phyloP scores from a whole-genome alignment of 257 asterid genomes.

The Nicotiana attenuata region DNA sequence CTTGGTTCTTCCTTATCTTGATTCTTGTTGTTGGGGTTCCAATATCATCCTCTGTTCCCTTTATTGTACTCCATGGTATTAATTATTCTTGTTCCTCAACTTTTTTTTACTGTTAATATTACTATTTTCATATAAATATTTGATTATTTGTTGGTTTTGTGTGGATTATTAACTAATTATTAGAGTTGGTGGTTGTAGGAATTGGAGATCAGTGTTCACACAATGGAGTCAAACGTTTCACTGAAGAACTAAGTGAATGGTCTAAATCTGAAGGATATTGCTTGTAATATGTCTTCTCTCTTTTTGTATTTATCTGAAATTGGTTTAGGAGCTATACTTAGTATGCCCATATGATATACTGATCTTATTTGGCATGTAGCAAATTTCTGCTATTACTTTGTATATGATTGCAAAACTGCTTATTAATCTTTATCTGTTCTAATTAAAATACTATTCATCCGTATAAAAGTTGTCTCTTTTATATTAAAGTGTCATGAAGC shows the following conservation, averaged over 20 bases:
- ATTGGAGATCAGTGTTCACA: slow-evolving; percentile 91
- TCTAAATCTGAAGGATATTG: slow-evolving; percentile 71
- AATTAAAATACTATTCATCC: neutral
- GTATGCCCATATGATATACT: neutral
- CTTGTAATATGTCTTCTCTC: slow-evolving; percentile 38
- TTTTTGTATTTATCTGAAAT: neutral
- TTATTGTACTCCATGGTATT: slow-evolving; percentile 88
- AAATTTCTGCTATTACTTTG: neutral
- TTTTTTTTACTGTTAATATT: neutral
- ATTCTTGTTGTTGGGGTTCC: slow-evolving; percentile 29
- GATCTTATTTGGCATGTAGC: neutral
- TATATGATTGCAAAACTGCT: neutral
- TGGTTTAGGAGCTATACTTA: neutral
- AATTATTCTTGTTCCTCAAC: neutral
- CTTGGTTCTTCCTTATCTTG: slow-evolving; percentile 15
- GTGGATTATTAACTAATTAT: neutral
- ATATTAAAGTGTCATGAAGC: neutral
- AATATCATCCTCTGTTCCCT: slow-evolving; percentile 51
- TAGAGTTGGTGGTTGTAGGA: slow-evolving; percentile 35
- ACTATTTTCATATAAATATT: neutral
- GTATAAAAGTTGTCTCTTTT: too few species aligned
- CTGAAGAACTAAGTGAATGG: slow-evolving; percentile 56
- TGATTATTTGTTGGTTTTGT: neutral
- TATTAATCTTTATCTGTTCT: neutral
- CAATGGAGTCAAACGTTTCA: slow-evolving; percentile 65